Evolutionary conservation across 495 filamentous ascomycete genomes (phyloP), one percentile per base, ranked within the genome.

Genomic region (Podospora pseudopauciseta): DNA sequence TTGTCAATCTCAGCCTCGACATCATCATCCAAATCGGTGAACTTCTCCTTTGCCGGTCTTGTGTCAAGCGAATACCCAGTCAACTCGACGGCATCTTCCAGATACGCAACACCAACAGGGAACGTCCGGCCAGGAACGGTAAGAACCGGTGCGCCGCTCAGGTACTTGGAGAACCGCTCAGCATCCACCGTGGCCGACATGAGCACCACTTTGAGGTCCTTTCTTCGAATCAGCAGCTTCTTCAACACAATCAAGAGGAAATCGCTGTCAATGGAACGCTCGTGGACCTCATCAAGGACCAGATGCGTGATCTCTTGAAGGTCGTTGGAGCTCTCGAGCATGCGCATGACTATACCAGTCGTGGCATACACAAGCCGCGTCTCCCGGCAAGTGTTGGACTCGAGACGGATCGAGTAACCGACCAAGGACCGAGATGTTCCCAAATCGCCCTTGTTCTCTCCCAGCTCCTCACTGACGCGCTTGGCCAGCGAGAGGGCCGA

Each of bases 171-270:
- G 75, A 99, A 96, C 18, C 88, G 88, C 67, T 94, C 88, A 6
- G 95, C 92, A 76, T 99, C 92, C 9, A 97, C 89, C 3, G 95
- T 99, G 5, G 95, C 95, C 63, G 94, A 97, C 95, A 97, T 99
- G 28, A 99, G 85, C 34, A 99, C 84, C 32, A 99, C 90, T 71
- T 85, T 86, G 59, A 97, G 79, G 59, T 93, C 86, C 61, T 89
- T 90, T 61, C 92, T 84, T 65, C 84, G 84, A 23, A 84, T 70
- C 74, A 97, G 85, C 18, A 97, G 81, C 70, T 93, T 91, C 71
- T 92, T 91, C 26, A 99, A 84, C 2, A 97, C 89, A 68, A 97
- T 91, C 15, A 99, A 81, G 20, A 99, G 82, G 77, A 99, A 97
- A 71, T 99, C 95, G 64, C 92, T 96, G 76, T 97, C 95, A 69